phyloP scores from a whole-genome alignment of 2,329 filamentous ascomycete genomes.

The Penicillium sp. region DNA sequence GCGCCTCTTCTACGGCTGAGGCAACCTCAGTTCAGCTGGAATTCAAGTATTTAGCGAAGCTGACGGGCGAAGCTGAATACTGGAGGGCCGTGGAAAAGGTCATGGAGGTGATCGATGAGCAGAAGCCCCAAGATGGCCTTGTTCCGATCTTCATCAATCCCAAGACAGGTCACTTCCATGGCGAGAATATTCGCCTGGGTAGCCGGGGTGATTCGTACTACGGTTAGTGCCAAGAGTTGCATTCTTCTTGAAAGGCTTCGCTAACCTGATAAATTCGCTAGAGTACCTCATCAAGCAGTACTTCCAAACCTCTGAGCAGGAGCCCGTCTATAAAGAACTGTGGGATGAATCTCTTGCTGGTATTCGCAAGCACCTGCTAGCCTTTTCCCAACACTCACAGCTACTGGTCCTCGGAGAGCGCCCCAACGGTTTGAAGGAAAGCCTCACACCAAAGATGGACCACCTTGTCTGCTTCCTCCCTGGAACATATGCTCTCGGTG shows the following conservation, averaged over 20 bases:
- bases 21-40: slow-evolving; percentile 90
- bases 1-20: slow-evolving; percentile 92
- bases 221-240: slow-evolving; percentile 39
- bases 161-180: slow-evolving; percentile 74
- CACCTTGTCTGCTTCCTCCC: slow-evolving; percentile 98
- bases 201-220: slow-evolving; percentile 98
- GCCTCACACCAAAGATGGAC: slow-evolving; percentile 89
- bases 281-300: slow-evolving; percentile 99
- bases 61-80: slow-evolving; percentile 89
- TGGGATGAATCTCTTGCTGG: slow-evolving; percentile 86
- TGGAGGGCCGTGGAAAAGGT: slow-evolving; percentile 92
- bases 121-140: slow-evolving; percentile 75
- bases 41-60: slow-evolving; percentile 93
- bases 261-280: slow-evolving; percentile 21
- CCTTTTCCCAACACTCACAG: slow-evolving; percentile 77
- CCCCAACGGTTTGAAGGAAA: slow-evolving; percentile 67
- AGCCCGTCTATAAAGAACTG: slow-evolving; percentile 85
- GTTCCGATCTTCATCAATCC: slow-evolving; percentile 91
- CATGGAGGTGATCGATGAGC: slow-evolving; percentile 86
- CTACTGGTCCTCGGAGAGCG: slow-evolving; percentile 91
- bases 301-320: slow-evolving; percentile 84
- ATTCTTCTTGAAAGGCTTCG: background rate
- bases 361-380: slow-evolving; percentile 87
- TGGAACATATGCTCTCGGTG: slow-evolving; percentile 87
- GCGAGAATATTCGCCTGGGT: slow-evolving; percentile 84